Evolutionary conservation across 2,329 filamentous ascomycete species (phyloP), one percentile per base, ranked within the genome.

Genomic region (Botrytis paeoniae): DNA sequence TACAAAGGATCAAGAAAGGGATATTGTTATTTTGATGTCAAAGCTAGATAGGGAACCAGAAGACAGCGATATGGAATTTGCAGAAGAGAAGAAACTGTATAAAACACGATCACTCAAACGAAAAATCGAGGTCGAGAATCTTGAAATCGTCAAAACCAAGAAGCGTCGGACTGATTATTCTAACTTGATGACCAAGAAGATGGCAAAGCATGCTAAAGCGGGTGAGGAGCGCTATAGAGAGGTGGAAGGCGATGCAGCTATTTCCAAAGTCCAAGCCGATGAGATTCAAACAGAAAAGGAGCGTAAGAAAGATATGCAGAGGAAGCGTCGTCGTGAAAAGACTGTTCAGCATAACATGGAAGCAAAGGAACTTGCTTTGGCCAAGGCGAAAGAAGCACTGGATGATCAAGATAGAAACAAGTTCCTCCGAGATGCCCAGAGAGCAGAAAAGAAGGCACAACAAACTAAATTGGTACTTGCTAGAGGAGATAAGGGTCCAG

Each of bases 281-380:
- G 95, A 98, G 81, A 87, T 98, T 12, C 92, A 92, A 74, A 94
- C 95, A 75, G 96, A 99, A 83, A 99, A 99, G 84, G 96, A 99
- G 83, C 93, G 96, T 76, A 99, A 99, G 86, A 99, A 99, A 85
- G 96, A 99, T 80, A 98, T 99, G 94, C 96, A 99, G 82, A 92
- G 96, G 76, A 99, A 98, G 85, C 90, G 96, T 74, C 91, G 96
- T 61, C 92, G 96, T 29, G 95, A 98, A 82, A 98, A 98, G 85
- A 97, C 95, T 7, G 94, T 98, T 86, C 94, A 94, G 6, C 92
- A 97, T 74, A 95, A 94, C 10, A 92, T 97, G 78, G 95, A 98
- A 81, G 91, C 94, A 81, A 96, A 97, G 84, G 93, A 96, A 76
- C 89, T 92, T 5, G 93, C 94, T 6, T 86, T 97, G 62, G 90